Conservation (phyloP, 371 early-diverging fungal species). For the Lichtheimia hyalospora region DNA sequence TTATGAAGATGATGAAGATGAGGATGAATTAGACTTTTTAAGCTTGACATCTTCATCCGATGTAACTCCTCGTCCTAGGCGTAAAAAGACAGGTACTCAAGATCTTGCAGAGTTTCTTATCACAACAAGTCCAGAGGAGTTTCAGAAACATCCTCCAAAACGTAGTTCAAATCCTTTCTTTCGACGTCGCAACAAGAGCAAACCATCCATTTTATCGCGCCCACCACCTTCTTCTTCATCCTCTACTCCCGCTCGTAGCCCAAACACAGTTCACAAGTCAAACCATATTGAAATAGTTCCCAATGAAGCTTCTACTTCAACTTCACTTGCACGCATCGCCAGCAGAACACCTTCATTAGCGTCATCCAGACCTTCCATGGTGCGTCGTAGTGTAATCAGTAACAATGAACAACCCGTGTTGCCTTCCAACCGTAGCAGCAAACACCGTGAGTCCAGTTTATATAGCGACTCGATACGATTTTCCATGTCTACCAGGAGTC, state of each 20-base stretch:
- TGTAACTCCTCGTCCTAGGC: constrained; percentile 19
- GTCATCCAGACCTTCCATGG: neutral
- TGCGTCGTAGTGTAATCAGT: constrained; percentile 17
- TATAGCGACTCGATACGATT: constrained; percentile 40
- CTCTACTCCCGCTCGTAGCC: neutral
- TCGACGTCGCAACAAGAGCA: constrained; percentile 28
- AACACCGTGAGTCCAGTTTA: constrained; percentile 36
- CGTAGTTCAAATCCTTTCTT: constrained; percentile 32
- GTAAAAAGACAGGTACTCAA: constrained; percentile 40
- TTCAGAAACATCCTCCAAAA: constrained; percentile 27
- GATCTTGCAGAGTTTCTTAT: constrained; percentile 47
- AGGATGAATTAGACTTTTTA: constrained; percentile 19
- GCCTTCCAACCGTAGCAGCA: constrained; percentile 24
- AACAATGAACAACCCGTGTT: constrained; percentile 22
- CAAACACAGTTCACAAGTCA: constrained; percentile 17
- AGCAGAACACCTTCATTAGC: constrained; percentile 6
- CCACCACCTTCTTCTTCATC: constrained; percentile 16
- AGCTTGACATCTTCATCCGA: constrained; percentile 16
- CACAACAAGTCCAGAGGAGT: constrained; percentile 50
- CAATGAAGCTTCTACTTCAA: constrained; percentile 10
- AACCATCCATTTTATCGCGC: constrained; percentile 15
- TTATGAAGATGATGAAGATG: constrained; percentile 25
- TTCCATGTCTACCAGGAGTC: constrained; percentile 28
- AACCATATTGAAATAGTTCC: constrained; percentile 39
- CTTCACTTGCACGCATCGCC: constrained; percentile 15